Percentiles rank a stretch among this genome's conserved stretches.
Conservation (phyloP, 305 asterid genomes). For the Ruellia speciosa region DNA sequence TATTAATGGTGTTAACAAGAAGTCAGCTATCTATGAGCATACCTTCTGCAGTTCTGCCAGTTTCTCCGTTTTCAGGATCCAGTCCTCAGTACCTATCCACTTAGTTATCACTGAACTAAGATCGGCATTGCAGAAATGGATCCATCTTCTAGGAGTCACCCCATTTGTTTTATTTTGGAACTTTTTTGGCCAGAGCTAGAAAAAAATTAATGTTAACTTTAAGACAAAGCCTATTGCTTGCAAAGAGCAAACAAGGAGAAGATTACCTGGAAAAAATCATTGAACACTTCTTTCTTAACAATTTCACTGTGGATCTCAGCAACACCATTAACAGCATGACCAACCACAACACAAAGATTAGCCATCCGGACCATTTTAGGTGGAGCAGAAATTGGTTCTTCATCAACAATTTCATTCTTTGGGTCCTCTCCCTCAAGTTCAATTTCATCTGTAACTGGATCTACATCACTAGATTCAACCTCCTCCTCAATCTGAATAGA, state of each 20-base stretch:
- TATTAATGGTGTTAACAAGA: constrained; percentile 5
- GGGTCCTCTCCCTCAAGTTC: constrained; percentile 30
- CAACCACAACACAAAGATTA: constrained; percentile 84
- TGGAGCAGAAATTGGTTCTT: constrained; percentile 34
- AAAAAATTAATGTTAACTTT: constrained; percentile 13
- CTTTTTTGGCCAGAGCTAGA: constrained; percentile 84
- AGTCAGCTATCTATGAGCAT: constrained; percentile 18
- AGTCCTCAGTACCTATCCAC: constrained; percentile 72
- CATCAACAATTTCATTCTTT: constrained; percentile 22
- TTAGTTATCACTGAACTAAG: constrained; percentile 63
- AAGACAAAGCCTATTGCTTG: constrained; percentile 19
- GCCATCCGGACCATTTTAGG: constrained; percentile 88
- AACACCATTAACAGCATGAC: constrained; percentile 93
- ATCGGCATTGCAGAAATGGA: constrained; percentile 76
- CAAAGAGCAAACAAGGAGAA: constrained; percentile 10
- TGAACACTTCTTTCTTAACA: constrained; percentile 76
- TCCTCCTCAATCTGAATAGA: constrained; percentile 26
- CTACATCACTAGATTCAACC: constrained; percentile 24
- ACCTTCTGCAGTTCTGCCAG: constrained; percentile 78
- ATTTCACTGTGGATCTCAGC: constrained; percentile 89
- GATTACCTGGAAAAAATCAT: constrained; percentile 71
- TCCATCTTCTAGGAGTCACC: constrained; percentile 93
- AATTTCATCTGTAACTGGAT: constrained; percentile 18
- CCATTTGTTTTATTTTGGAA: constrained; percentile 91
- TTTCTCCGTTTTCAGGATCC: constrained; percentile 73